phyloP scores from a whole-genome alignment of 257 asterid species.

The Solanum lycopersicoides region DNA sequence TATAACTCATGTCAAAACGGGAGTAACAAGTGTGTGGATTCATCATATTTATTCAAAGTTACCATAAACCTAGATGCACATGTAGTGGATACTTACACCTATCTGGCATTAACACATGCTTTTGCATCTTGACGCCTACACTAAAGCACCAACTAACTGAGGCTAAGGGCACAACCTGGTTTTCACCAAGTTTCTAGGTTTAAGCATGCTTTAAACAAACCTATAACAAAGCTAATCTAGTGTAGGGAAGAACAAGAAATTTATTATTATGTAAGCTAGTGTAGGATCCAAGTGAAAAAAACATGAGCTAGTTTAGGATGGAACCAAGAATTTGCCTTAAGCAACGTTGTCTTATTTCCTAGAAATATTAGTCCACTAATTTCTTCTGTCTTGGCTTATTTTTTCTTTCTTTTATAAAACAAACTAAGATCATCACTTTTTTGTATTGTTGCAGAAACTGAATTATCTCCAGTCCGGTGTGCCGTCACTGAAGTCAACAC shows the following conservation, averaged over 20 bases:
- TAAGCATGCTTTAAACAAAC: not conserved
- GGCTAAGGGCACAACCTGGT: not conserved
- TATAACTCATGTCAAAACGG: not conserved
- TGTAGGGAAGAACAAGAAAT: not conserved
- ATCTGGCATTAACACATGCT: not conserved
- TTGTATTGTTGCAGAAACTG: constrained; percentile 50
- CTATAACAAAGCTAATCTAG: not conserved
- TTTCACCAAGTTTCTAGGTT: not conserved
- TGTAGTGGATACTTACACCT: not conserved
- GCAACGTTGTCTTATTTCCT: not conserved
- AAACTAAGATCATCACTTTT: constrained; percentile 1
- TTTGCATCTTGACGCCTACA: not conserved
- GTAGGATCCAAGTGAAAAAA: not conserved
- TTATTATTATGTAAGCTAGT: not conserved
- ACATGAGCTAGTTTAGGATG: not conserved
- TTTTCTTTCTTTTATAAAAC: not conserved
- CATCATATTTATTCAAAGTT: not conserved
- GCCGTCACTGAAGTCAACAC: constrained; percentile 48
- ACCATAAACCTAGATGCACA: not conserved
- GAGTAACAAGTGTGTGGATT: not conserved
- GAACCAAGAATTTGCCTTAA: not conserved
- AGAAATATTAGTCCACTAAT: not conserved
- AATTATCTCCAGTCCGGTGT: constrained; percentile 72
- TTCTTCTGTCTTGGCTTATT: not conserved
- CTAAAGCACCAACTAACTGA: not conserved